These are phyloP conservation scores for Lentinula boryana DNA, from an alignment of 768 basidiomycete species.

Conservation along the genomic window DNA sequence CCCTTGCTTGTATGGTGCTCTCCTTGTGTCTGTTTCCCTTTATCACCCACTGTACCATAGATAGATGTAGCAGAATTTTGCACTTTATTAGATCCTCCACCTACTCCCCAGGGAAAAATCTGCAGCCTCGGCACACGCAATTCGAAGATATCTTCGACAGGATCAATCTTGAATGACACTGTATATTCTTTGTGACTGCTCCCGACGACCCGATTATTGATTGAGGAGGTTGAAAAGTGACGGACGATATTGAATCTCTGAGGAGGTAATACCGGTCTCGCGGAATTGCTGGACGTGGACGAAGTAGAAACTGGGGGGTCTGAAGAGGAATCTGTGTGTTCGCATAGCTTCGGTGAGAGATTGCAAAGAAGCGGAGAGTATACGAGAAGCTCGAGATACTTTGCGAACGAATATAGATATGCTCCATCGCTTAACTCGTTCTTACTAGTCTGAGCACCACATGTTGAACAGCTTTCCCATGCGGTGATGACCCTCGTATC, in stretches of 20 bases:
- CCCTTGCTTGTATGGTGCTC: slow-evolving; percentile 11
- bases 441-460: slow-evolving; percentile 28
- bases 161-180: slow-evolving; percentile 41
- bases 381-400: slow-evolving; percentile 48
- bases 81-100: neutral
- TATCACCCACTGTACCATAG: neutral
- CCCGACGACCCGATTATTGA: neutral
- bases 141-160: slow-evolving; percentile 54
- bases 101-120: slow-evolving; percentile 28
- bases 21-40: neutral
- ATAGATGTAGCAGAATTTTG: neutral
- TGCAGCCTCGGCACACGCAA: slow-evolving; percentile 56
- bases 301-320: slow-evolving; percentile 12
- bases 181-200: neutral
- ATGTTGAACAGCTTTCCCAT: slow-evolving; percentile 48
- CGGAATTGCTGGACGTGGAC: slow-evolving; percentile 10
- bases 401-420: slow-evolving; percentile 48
- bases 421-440: slow-evolving; percentile 40
- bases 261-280: neutral
- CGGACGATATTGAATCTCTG: slow-evolving; percentile 25
- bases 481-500: slow-evolving; percentile 16
- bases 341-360: slow-evolving; percentile 36
- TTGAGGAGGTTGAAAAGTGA: slow-evolving; percentile 31
- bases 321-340: slow-evolving; percentile 34
- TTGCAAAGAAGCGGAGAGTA: slow-evolving; percentile 35